Evolutionary conservation across 371 early-diverging fungal species (phyloP).

Genomic region (Mucor irregularis): DNA sequence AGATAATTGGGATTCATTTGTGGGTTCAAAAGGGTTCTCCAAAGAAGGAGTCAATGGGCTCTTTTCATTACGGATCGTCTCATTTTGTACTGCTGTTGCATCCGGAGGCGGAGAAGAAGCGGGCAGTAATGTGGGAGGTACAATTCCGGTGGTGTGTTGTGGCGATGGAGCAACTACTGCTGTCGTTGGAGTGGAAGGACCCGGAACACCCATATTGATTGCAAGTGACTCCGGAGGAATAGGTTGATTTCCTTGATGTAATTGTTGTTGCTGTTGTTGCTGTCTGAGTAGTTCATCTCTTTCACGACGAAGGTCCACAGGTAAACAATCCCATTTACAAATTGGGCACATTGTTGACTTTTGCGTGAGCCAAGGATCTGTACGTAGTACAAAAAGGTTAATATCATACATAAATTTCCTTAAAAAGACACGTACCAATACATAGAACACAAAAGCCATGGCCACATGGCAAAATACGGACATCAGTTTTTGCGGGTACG

Average conservation of each 20-base stretch:
- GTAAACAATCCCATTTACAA: conserved; percentile 41
- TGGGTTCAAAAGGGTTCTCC: too few species aligned
- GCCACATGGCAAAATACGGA: conserved; percentile 32
- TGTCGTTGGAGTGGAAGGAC: not conserved
- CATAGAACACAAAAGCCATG: conserved; percentile 41
- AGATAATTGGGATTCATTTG: too few species aligned
- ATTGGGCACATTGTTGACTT: conserved; percentile 40
- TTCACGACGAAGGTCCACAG: conserved; percentile 26
- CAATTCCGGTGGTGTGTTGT: not conserved
- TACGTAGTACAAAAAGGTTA: not conserved
- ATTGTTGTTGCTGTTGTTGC: not conserved
- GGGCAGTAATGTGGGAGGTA: conserved; percentile 1
- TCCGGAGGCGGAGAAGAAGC: conserved; percentile 3
- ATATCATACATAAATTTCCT: not conserved
- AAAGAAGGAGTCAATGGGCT: too few species aligned
- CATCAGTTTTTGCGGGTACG: conserved; percentile 16
- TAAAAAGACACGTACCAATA: conserved; percentile 24
- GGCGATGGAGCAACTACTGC: not conserved
- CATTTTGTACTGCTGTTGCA: too few species aligned
- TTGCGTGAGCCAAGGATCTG: conserved; percentile 41
- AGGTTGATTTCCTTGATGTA: not conserved
- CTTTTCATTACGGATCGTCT: too few species aligned
- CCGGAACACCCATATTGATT: not conserved
- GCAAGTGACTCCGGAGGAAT: not conserved
- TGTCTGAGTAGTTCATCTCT: conserved; percentile 6